Percentiles rank a stretch among this genome's conserved stretches.
Conservation (phyloP, 805 yeast genomes). For the Scheffersomyces ergatensis region DNA sequence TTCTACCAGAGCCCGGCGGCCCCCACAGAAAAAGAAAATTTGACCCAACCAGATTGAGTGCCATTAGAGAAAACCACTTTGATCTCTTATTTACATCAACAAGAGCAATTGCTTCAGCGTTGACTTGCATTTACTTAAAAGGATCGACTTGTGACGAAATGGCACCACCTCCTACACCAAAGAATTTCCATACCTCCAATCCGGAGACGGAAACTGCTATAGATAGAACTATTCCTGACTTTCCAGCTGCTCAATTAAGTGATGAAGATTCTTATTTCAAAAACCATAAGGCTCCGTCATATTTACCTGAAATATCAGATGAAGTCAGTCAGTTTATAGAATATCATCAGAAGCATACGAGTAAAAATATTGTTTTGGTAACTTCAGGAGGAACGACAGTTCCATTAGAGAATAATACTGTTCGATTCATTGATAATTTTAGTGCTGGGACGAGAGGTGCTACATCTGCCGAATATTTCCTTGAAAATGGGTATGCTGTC, state of each 20-base stretch:
- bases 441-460: conserved; percentile 99
- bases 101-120: too few species aligned
- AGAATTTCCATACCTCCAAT: conserved; percentile 51
- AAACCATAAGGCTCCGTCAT: conserved; percentile 69
- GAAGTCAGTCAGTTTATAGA: conserved; percentile 63
- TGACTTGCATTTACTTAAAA: too few species aligned
- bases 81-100: too few species aligned
- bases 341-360: conserved; percentile 42
- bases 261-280: conserved; percentile 80
- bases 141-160: neutral
- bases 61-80: too few species aligned
- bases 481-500: conserved; percentile 86
- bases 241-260: conserved; percentile 68
- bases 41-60: conserved; percentile 2
- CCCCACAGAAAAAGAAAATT: neutral
- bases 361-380: conserved; percentile 67
- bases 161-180: conserved; percentile 7
- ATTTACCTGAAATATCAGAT: conserved; percentile 58
- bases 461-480: conserved; percentile 86
- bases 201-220: conserved; percentile 75
- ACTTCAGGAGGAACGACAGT: conserved; percentile 98
- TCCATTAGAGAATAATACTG: conserved; percentile 95
- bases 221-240: conserved; percentile 70
- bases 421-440: conserved; percentile 93
- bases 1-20: neutral